phyloP scores from a whole-genome alignment of 1,139 yeast species.

The Blastobotrys serpentis region DNA sequence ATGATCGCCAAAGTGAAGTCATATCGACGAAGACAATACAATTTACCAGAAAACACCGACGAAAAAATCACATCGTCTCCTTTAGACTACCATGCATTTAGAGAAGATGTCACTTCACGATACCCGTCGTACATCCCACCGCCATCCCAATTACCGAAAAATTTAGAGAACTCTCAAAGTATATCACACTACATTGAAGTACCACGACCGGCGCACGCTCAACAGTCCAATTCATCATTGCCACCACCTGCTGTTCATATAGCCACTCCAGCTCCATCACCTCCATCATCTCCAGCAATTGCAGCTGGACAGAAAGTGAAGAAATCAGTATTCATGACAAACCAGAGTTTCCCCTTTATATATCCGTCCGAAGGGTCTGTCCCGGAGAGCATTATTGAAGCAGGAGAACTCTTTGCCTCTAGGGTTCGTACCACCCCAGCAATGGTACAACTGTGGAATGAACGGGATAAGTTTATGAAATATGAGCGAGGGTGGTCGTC shows the following conservation, averaged over 20 bases:
- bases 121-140: slow-evolving; percentile 66
- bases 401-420: slow-evolving; percentile 59
- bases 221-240: slow-evolving; percentile 53
- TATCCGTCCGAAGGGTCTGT: slow-evolving; percentile 57
- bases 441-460: slow-evolving; percentile 67
- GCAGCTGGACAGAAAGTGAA: slow-evolving; percentile 59
- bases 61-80: slow-evolving; percentile 59
- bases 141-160: slow-evolving; percentile 47
- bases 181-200: slow-evolving; percentile 47
- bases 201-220: slow-evolving; percentile 56
- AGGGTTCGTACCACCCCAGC: slow-evolving; percentile 67
- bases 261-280: slow-evolving; percentile 89
- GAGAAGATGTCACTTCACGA: slow-evolving; percentile 70
- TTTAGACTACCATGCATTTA: slow-evolving; percentile 72
- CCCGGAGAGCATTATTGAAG: slow-evolving; percentile 80
- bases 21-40: slow-evolving; percentile 47
- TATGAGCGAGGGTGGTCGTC: slow-evolving; percentile 69
- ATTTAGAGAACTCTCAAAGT: slow-evolving; percentile 48
- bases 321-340: slow-evolving; percentile 68
- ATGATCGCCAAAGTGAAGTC: slow-evolving; percentile 50
- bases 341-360: slow-evolving; percentile 75
- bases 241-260: slow-evolving; percentile 69
- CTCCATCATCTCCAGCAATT: slow-evolving; percentile 60
- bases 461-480: slow-evolving; percentile 64
- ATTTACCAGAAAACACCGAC: slow-evolving; percentile 39